These are phyloP conservation scores for Digitaria exilis DNA, from an alignment of 202 grass and related monocot species.

Conservation along the genomic window DNA sequence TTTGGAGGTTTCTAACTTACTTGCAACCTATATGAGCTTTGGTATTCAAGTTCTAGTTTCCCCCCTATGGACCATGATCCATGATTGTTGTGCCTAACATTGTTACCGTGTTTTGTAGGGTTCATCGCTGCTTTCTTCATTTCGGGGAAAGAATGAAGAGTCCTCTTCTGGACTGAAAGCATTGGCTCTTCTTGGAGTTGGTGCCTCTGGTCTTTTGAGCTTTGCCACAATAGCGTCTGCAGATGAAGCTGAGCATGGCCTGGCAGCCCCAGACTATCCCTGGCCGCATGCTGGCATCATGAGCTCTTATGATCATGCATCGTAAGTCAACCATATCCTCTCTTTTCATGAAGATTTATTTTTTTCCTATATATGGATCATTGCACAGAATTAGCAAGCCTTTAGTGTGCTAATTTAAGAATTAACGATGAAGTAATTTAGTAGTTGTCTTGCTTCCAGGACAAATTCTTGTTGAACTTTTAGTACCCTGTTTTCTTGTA, in stretches of 20 bases:
- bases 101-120: constrained; percentile 37
- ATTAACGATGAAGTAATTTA: background rate
- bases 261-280: constrained; percentile 67
- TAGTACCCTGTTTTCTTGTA: background rate
- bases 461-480: constrained; percentile 8
- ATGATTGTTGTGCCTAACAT: constrained; percentile 6
- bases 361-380: background rate
- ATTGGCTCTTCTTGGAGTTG: constrained; percentile 77
- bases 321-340: constrained; percentile 60
- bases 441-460: background rate
- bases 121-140: constrained; percentile 52
- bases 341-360: constrained; percentile 3
- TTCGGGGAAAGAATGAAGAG: constrained; percentile 67
- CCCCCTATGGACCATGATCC: background rate
- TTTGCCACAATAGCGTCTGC: constrained; percentile 78
- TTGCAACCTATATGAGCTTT: background rate
- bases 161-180: constrained; percentile 66
- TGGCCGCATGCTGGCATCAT: constrained; percentile 97
- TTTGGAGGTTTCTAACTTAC: background rate
- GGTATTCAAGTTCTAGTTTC: background rate
- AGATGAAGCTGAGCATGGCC: constrained; percentile 95
- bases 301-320: constrained; percentile 92
- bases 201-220: constrained; percentile 71
- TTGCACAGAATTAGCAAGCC: background rate
- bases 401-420: background rate